Base-by-base conservation (phyloP, 495 filamentous ascomycete species). In the Halenospora varia region DNA sequence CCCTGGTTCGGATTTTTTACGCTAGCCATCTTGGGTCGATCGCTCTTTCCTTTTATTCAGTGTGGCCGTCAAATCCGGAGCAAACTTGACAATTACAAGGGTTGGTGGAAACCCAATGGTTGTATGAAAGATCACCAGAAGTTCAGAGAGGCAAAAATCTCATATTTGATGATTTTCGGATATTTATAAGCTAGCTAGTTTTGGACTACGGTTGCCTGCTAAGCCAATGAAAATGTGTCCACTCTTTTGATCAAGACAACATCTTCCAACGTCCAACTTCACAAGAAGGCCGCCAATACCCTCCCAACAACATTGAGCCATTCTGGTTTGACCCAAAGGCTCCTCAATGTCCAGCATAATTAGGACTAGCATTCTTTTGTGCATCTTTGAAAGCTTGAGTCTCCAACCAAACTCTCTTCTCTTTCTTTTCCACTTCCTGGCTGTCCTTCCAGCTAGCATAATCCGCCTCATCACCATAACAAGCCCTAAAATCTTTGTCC, bases 1-100 rank as follows among this genome's bases (percentile, higher is more conserved):
- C 18, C 42, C 42, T n/a, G 4, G 18, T 20, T n/a, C 11, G 52
- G 25, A 20, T n/a, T n/a, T n/a, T 35, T 4, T 1, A 40, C n/a
- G 22, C 54, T 56, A 58, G 56, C 48, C 56, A 58, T 58, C 35
- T 52, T 58, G 8, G 49, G 48, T 25, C 11, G 15, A 15, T 10
- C 11, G n/a, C 15, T 24, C 48, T 25, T 11, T 2, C 15, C n/a
- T 25, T 25, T 6, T n/a, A n/a, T n/a, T n/a, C n/a, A n/a, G n/a
- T n/a, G n/a, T n/a, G n/a, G n/a, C n/a, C n/a, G n/a, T n/a, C n/a
- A n/a, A n/a, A 11, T 11, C 46, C 15, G 8, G 9, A 9, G 35
- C 35, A 8, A 15, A 40, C 8, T 40, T 40, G 9, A 40, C 9
- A 40, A 40, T 9, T 40, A 15, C 35, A 8, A 8, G 15, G 15